These are phyloP conservation scores for Rhodotorula sp. DNA, from an alignment of 1,284 basidiomycete species.

Conservation along the genomic window DNA sequence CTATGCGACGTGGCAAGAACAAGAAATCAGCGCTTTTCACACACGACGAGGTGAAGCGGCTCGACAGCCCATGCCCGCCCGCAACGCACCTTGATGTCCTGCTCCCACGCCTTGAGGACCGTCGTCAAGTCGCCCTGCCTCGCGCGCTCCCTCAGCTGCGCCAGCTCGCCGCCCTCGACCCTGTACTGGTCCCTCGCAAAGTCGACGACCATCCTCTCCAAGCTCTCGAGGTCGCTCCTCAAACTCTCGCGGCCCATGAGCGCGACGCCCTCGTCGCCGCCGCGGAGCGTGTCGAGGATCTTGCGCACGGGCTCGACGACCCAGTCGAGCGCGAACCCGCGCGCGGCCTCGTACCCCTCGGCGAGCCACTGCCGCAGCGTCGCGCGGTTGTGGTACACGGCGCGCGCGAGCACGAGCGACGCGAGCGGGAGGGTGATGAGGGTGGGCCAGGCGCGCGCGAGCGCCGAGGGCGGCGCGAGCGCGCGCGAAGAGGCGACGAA, in stretches of 20 bases:
- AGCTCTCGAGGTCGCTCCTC: conserved; percentile 76
- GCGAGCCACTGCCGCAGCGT: conserved; percentile 57
- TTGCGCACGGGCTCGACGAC: conserved; percentile 81
- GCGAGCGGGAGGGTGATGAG: conserved; percentile 39
- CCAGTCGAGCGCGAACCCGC: conserved; percentile 80
- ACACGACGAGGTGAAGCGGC: not conserved
- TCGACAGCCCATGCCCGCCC: too few species aligned
- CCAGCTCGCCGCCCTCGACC: conserved; percentile 65
- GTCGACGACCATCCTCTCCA: conserved; percentile 88
- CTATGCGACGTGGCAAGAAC: conserved; percentile 37
- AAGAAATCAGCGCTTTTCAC: not conserved
- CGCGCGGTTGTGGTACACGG: conserved; percentile 38
- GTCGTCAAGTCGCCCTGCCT: conserved; percentile 81
- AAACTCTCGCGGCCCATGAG: conserved; percentile 76
- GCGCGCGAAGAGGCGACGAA: not conserved
- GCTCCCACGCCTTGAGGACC: conserved; percentile 85
- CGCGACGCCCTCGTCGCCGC: conserved; percentile 62
- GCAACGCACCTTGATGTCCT: conserved; percentile 70
- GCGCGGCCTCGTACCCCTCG: conserved; percentile 69
- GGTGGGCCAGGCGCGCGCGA: conserved; percentile 44
- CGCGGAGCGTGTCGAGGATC: conserved; percentile 77
- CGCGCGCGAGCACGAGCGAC: conserved; percentile 7
- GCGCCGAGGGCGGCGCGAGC: conserved; percentile 27
- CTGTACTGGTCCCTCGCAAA: conserved; percentile 77
- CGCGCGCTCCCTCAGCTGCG: conserved; percentile 66